Evolutionary conservation across 176 grass and related monocot genomes (phyloP), one percentile per base, ranked within the genome.

Genomic region (Tillandsia fasciculata): DNA sequence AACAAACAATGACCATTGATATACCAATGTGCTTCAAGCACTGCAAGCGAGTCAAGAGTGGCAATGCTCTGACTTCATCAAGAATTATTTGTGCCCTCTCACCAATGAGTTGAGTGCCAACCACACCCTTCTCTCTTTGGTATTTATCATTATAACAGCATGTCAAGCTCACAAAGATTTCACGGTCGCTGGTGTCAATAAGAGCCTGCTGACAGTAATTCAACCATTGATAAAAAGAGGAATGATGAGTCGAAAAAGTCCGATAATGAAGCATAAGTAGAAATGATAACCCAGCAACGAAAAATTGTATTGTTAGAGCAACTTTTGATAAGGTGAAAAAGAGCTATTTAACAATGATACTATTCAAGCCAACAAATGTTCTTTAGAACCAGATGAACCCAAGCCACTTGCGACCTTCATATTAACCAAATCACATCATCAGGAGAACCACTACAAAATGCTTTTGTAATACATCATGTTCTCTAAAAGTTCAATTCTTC

Each of bases 41-140:
- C 58, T 97, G 83, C 2, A 8, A 68, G 64, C 63, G 86, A n/a
- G 93, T 97, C n/a, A 92, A 64, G 74, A 97, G 74, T 15, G 86
- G 82, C 53, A 89, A 73, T 78, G 84, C 72, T 73, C 82, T 97
- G 65, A 84, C 73, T 90, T 97, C 93, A 3, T 92, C 86, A 49
- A 92, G 89, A 92, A 97, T 90, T 83, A 97, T 97, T 49, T 90
- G 86, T 79, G 93, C 77, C 71, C 89, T 92, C 81, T 97, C 93
- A 82, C 86, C 77, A 69, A 97, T 97, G 51, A 97, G 76, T 85
- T 92, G 71, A 64, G 89, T 97, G 64, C 89, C 85, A 48, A 97
- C 89, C 76, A 87, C 79, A 28, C 89, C 93, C 63, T 90, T 97
- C 84, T 82, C 81, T 81, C 67, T 85, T 84, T 80, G 72, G 80